phyloP scores from a whole-genome alignment of 805 yeast genomes.

The Ogataea haglerorum region DNA sequence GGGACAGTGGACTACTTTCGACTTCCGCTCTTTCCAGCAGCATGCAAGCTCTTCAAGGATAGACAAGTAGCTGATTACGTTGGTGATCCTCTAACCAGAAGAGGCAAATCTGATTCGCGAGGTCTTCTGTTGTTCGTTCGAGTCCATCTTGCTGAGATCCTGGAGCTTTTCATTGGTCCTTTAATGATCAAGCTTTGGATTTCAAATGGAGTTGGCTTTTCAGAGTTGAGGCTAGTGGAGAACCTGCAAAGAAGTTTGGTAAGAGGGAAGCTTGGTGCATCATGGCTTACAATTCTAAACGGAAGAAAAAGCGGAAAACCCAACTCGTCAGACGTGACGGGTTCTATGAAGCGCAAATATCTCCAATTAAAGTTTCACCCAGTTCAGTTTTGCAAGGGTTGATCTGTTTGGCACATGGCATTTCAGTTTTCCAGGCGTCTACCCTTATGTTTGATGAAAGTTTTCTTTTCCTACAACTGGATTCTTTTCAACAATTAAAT shows the following conservation, averaged over 20 bases:
- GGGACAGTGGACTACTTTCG: background rate
- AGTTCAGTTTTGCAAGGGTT: conserved; percentile 1
- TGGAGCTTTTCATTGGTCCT: background rate
- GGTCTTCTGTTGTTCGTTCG: background rate
- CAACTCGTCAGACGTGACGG: background rate
- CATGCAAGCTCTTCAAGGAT: background rate
- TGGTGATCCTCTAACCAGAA: background rate
- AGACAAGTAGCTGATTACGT: background rate
- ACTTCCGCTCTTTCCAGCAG: background rate
- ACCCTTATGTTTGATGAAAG: conserved; percentile 6
- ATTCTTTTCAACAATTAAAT: conserved; percentile 3
- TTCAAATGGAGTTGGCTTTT: background rate
- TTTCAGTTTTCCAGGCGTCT: background rate
- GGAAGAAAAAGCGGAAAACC: background rate
- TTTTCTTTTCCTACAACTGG: conserved; percentile 5
- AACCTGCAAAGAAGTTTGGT: background rate
- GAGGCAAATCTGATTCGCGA: background rate
- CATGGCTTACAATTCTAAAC: background rate
- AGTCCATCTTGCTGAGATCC: background rate
- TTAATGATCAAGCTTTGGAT: background rate
- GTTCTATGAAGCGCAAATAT: background rate
- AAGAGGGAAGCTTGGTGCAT: conserved; percentile 1
- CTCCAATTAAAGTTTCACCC: conserved; percentile 5
- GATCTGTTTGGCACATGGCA: background rate
- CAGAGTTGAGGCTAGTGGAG: background rate